Conservation (phyloP, 169 alveolate genomes). For the Plasmodium gallinaceum region DNA sequence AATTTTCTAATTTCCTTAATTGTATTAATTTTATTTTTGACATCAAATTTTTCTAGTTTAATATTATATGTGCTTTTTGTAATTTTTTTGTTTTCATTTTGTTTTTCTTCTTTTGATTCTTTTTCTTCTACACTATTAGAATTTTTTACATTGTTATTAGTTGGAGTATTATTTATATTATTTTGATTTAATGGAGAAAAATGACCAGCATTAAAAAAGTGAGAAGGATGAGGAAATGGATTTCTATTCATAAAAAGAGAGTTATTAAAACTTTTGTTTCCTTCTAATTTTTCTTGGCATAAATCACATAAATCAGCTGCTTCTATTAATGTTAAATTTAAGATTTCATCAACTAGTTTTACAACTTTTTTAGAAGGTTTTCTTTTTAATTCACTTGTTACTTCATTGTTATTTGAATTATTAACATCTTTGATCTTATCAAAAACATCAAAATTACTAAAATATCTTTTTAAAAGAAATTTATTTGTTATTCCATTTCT, state of each 20-base stretch:
- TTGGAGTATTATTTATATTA: neutral
- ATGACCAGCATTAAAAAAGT: constrained; percentile 7
- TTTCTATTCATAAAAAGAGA: constrained; percentile 83
- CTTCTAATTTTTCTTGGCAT: constrained; percentile 87
- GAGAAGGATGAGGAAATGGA: constrained; percentile 90
- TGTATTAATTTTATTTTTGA: constrained; percentile 86
- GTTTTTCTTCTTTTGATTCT: constrained; percentile 14
- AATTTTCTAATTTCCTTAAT: constrained; percentile 88
- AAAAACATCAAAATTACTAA: constrained; percentile 11
- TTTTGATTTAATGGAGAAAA: neutral
- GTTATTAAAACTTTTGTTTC: constrained; percentile 76
- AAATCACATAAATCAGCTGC: constrained; percentile 92
- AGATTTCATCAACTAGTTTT: constrained; percentile 88
- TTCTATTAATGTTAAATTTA: constrained; percentile 88
- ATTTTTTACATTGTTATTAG: neutral
- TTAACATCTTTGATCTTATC: constrained; percentile 33
- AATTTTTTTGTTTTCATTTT: constrained; percentile 77
- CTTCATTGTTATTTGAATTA: constrained; percentile 1
- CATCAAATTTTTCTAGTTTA: constrained; percentile 86
- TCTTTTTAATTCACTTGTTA: constrained; percentile 11
- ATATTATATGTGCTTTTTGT: constrained; percentile 77
- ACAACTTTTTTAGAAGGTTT: constrained; percentile 82
- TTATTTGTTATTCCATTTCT: neutral
- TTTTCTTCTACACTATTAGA: constrained; percentile 10
- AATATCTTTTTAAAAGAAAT: neutral